A percentile compares a stretch with the other conserved stretches of the same genome.
Conservation (phyloP, 257 asterid genomes). For the Ophiorrhiza pumila region DNA sequence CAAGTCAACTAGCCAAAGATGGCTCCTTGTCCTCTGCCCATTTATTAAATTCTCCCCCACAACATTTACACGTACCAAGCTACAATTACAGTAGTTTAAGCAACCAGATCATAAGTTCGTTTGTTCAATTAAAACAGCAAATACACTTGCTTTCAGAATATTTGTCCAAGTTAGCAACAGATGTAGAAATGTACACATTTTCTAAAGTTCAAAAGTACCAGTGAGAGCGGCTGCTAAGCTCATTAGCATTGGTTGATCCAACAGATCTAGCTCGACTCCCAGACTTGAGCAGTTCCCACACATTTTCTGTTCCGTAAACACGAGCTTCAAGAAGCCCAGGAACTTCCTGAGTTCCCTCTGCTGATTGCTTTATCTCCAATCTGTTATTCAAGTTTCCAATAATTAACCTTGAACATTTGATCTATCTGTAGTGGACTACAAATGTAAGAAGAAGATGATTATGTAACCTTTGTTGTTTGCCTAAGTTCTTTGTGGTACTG, state of each 20-base stretch:
- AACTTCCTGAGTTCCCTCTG: conserved; percentile 98
- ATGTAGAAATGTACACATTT: background rate
- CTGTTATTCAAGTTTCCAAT: conserved; percentile 41
- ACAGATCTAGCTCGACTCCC: conserved; percentile 97
- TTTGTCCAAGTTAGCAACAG: background rate
- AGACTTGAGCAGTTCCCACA: conserved; percentile 73
- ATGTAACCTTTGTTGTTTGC: background rate
- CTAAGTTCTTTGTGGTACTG: background rate
- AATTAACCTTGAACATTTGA: background rate
- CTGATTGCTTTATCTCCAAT: conserved; percentile 96
- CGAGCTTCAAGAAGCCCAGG: conserved; percentile 94
- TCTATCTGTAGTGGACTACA: background rate
- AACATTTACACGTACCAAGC: conserved; percentile 89
- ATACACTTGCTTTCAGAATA: background rate
- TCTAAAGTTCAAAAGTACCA: conserved; percentile 45
- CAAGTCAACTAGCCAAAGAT: conserved; percentile 94
- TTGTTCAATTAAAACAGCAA: background rate
- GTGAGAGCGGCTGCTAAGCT: conserved; percentile 97
- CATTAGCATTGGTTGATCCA: conserved; percentile 97
- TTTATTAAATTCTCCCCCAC: conserved; percentile 68
- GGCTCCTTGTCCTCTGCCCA: conserved; percentile 87
- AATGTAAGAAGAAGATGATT: background rate
- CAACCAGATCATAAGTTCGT: background rate
- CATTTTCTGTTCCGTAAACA: conserved; percentile 71
- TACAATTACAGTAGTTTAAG: conserved; percentile 26